phyloP scores from a whole-genome alignment of 2,329 filamentous ascomycete genomes.

The Colletotrichum sp. region DNA sequence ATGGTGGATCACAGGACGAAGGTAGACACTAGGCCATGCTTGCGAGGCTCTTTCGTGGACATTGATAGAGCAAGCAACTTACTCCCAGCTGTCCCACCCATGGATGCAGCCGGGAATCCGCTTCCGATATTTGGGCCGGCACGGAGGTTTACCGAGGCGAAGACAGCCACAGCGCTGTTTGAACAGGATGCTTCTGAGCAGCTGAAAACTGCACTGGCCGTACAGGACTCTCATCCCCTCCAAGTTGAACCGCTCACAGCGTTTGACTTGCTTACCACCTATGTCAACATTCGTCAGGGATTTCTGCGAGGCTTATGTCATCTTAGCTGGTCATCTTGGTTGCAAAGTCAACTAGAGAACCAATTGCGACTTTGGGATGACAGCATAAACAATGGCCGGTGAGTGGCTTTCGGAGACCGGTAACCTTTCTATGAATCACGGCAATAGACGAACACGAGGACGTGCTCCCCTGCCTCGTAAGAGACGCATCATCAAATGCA shows the following conservation, averaged over 20 bases:
- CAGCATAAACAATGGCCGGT: not conserved
- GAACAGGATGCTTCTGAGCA: not conserved
- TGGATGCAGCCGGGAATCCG: not conserved
- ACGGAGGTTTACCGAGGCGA: constrained; percentile 11
- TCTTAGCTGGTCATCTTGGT: not conserved
- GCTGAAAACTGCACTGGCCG: not conserved
- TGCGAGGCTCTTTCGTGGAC: not conserved
- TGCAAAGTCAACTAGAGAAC: not conserved
- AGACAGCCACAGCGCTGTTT: not conserved
- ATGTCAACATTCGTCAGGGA: not conserved
- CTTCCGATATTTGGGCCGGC: not conserved
- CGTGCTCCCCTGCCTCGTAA: not conserved
- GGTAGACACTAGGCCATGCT: not conserved
- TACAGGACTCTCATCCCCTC: not conserved
- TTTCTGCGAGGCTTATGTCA: not conserved
- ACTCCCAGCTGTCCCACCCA: not conserved
- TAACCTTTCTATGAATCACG: not conserved
- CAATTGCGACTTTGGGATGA: not conserved
- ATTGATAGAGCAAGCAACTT: not conserved
- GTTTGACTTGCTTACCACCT: not conserved
- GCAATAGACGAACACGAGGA: not conserved
- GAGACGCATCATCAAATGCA: not conserved
- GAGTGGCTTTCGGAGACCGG: not conserved
- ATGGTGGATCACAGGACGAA: not conserved
- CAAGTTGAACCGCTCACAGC: not conserved